These are phyloP conservation scores for Pistacia vera DNA, from an alignment of 345 rosid genomes.

Conservation along the genomic window DNA sequence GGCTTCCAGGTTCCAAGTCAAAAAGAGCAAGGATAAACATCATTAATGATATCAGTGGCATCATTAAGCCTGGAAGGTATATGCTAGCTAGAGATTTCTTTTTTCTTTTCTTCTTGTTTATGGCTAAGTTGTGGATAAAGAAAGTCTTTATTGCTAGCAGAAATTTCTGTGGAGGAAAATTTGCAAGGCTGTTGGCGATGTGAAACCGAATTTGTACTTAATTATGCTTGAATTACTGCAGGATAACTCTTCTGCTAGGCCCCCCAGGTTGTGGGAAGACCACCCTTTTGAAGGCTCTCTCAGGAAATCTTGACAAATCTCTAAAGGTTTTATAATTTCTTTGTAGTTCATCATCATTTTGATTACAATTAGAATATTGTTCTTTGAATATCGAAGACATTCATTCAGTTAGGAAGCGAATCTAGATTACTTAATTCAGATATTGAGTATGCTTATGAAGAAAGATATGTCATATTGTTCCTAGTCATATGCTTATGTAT, in stretches of 20 bases:
- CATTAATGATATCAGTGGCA: neutral
- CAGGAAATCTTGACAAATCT: slow-evolving; percentile 55
- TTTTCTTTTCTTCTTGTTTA: too few species aligned
- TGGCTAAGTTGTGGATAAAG: too few species aligned
- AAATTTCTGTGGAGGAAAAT: too few species aligned
- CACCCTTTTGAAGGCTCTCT: slow-evolving; percentile 63
- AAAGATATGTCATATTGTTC: too few species aligned
- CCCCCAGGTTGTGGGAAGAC: slow-evolving; percentile 89
- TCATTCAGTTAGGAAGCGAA: neutral
- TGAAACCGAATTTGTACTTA: neutral
- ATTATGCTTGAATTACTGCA: slow-evolving; percentile 18
- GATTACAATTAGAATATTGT: neutral
- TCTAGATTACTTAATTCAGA: too few species aligned
- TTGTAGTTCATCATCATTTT: neutral
- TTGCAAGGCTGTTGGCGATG: too few species aligned
- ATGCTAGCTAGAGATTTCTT: neutral
- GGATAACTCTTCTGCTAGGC: slow-evolving; percentile 76
- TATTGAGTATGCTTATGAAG: too few species aligned
- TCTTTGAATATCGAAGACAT: neutral
- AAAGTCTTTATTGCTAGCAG: too few species aligned
- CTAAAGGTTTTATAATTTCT: slow-evolving; percentile 44
- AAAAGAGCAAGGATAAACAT: neutral
- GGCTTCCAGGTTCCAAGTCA: neutral
- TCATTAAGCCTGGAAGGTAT: neutral
- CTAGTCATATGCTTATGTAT: too few species aligned